These are phyloP conservation scores for Citrullus colocynthis DNA, from an alignment of 306 rosid species.

Conservation along the genomic window DNA sequence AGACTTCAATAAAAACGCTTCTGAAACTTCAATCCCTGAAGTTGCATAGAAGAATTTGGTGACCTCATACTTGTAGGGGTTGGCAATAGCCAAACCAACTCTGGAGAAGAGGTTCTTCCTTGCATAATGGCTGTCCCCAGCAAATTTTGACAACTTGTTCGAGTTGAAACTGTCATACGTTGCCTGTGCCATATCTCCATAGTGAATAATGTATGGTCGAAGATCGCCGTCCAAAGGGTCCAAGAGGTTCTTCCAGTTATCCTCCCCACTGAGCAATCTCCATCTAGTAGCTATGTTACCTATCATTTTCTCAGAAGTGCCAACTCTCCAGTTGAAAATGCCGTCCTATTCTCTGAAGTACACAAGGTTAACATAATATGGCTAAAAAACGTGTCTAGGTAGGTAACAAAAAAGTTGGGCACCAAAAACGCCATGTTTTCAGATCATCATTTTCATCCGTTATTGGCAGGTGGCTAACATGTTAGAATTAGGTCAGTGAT, in stretches of 20 bases:
- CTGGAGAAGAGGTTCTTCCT: constrained; percentile 34
- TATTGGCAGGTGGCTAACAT: background rate
- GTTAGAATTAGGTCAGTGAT: constrained; percentile 1
- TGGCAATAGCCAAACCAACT: constrained; percentile 35
- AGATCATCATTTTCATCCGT: constrained; percentile 3
- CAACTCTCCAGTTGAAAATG: background rate
- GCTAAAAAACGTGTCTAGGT: background rate
- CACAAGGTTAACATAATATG: background rate
- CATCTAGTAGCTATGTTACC: constrained; percentile 33
- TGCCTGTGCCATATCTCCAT: constrained; percentile 71
- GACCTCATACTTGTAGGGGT: constrained; percentile 30
- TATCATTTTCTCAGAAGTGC: background rate
- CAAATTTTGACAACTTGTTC: constrained; percentile 32
- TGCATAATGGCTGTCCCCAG: constrained; percentile 33
- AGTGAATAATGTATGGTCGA: constrained; percentile 44
- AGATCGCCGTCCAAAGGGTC: constrained; percentile 58
- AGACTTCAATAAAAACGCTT: constrained; percentile 52
- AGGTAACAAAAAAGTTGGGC: background rate
- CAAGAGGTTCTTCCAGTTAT: constrained; percentile 37
- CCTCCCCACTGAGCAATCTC: constrained; percentile 44
- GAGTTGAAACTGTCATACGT: constrained; percentile 52
- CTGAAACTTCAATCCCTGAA: constrained; percentile 39
- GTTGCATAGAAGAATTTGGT: constrained; percentile 62
- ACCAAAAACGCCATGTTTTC: background rate
- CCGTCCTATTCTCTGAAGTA: background rate